Evolutionary conservation across 768 basidiomycete species (phyloP).

Genomic region (Russula griseocarnosa): DNA sequence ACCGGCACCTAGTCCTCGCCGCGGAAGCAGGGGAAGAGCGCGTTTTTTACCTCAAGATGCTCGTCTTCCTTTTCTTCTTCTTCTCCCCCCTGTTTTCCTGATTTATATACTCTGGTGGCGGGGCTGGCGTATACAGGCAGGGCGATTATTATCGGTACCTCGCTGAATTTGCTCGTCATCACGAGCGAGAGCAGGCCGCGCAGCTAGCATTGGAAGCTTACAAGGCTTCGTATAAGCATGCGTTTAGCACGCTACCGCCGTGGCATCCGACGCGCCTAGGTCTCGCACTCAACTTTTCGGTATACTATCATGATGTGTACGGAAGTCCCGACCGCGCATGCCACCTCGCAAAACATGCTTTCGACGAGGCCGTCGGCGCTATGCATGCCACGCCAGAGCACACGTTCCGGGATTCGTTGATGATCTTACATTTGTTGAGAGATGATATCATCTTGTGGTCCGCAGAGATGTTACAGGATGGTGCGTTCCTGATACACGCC

Average conservation of each 20-base stretch:
- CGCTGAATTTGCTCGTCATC: slow-evolving; percentile 75
- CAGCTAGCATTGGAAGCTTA: slow-evolving; percentile 79
- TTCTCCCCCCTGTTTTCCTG: neutral
- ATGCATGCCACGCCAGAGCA: slow-evolving; percentile 40
- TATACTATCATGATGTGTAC: slow-evolving; percentile 86
- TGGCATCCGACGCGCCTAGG: slow-evolving; percentile 86
- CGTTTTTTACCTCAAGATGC: slow-evolving; percentile 91
- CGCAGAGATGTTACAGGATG: slow-evolving; percentile 56
- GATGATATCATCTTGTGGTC: slow-evolving; percentile 88
- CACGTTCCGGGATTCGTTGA: slow-evolving; percentile 69
- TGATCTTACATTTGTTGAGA: slow-evolving; percentile 76
- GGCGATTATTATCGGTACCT: slow-evolving; percentile 92
- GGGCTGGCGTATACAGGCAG: slow-evolving; percentile 47
- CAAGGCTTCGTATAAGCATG: slow-evolving; percentile 82
- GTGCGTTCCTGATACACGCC: slow-evolving; percentile 27
- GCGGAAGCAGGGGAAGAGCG: slow-evolving; percentile 76
- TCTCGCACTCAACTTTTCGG: slow-evolving; percentile 88
- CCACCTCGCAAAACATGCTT: slow-evolving; percentile 93
- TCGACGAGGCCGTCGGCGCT: slow-evolving; percentile 78
- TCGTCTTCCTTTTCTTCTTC: slow-evolving; percentile 29
- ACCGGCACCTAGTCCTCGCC: slow-evolving; percentile 51
- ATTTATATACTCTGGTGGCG: neutral
- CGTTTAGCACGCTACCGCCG: slow-evolving; percentile 63
- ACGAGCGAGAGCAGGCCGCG: slow-evolving; percentile 63
- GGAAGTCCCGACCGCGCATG: slow-evolving; percentile 87